phyloP scores from a whole-genome alignment of 2,329 filamentous ascomycete species.

The Pyrenophora graminea region DNA sequence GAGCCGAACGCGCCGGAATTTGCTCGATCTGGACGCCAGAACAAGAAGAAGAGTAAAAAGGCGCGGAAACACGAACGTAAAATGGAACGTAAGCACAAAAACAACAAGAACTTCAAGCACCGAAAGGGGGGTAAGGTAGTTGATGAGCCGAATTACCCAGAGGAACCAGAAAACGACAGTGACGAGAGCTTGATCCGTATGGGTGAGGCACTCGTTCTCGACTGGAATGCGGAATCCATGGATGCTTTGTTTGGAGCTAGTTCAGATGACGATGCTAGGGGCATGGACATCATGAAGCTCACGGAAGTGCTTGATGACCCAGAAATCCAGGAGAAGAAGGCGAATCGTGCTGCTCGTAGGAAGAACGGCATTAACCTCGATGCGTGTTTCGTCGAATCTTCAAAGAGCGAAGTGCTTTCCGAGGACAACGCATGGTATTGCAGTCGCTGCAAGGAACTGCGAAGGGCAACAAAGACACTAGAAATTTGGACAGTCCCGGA shows the following conservation, averaged over 20 bases:
- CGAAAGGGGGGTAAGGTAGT: slow-evolving; percentile 36
- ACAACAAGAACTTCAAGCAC: slow-evolving; percentile 42
- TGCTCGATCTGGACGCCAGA: slow-evolving; percentile 34
- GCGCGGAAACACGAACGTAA: slow-evolving; percentile 36
- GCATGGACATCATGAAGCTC: slow-evolving; percentile 63
- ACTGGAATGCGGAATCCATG: slow-evolving; percentile 76
- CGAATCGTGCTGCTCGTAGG: slow-evolving; percentile 66
- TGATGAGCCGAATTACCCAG: slow-evolving; percentile 35
- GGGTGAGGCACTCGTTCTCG: slow-evolving; percentile 82
- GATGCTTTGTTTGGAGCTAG: slow-evolving; percentile 67
- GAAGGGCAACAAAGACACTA: slow-evolving; percentile 91
- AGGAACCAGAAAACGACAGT: slow-evolving; percentile 46
- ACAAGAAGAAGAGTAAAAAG: slow-evolving; percentile 43
- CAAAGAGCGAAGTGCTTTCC: slow-evolving; percentile 89
- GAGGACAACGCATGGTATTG: slow-evolving; percentile 99
- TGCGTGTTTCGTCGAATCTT: slow-evolving; percentile 92
- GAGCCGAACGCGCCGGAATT: slow-evolving; percentile 26
- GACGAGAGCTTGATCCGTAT: slow-evolving; percentile 73
- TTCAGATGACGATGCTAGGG: slow-evolving; percentile 58
- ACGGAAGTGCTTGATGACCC: slow-evolving; percentile 59
- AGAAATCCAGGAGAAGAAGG: slow-evolving; percentile 66
- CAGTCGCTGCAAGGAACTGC: slow-evolving; percentile 90
- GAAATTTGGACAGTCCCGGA: slow-evolving; percentile 97
- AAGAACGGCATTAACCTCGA: slow-evolving; percentile 81
- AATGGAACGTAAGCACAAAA: slow-evolving; percentile 34